Evolutionary conservation across 2,329 filamentous ascomycete species (phyloP), one percentile per base, ranked within the genome.

Genomic region (Pestalotiopsis sp.): DNA sequence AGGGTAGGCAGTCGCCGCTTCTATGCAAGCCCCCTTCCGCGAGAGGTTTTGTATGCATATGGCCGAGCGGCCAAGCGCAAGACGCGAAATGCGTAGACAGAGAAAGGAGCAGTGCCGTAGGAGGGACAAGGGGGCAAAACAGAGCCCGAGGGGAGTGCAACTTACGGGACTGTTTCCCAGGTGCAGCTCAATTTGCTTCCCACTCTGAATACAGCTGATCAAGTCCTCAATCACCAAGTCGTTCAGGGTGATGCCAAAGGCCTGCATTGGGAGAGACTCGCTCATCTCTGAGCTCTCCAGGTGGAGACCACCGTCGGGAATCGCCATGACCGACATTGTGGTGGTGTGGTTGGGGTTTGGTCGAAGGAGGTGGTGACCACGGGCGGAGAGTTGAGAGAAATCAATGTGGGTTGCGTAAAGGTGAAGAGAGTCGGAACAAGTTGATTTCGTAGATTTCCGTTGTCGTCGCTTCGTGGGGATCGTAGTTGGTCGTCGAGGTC

Each of bases 161-260:
- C 89, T 84, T 87, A 91, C 89, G 49, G 89, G 89, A 73, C 80
- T 83, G 74, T 81, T 83, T 56, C 89, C 89, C 70, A 91, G 78
- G 4, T 86, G 84, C 73, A 91, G 80, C 74, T 88, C 83, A 66
- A 91, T 83, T 60, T 84, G 81, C 67, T 87, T 83, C 65, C 87
- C 88, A 80, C 85, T 83, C 74, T 86, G 85, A 52, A 87, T 84
- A 74, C 86, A 88, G 77, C 83, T 83, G 72, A 91, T 90, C 85
- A 91, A 87, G 70, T 88, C 84, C 76, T 90, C 87, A 73, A 91
- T 86, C 65, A 89, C 82, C 75, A 81, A 82, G 76, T 90, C 85
- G 73, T 82, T 85, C 70, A 91, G 79, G n/a, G 82, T 85, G 68
- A 91, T 80, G 71, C 87, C 84, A 75, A 91, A 88, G 39, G 86